Conservation (phyloP, 2,329 filamentous ascomycete genomes). For the Fusarium oligoseptatum region DNA sequence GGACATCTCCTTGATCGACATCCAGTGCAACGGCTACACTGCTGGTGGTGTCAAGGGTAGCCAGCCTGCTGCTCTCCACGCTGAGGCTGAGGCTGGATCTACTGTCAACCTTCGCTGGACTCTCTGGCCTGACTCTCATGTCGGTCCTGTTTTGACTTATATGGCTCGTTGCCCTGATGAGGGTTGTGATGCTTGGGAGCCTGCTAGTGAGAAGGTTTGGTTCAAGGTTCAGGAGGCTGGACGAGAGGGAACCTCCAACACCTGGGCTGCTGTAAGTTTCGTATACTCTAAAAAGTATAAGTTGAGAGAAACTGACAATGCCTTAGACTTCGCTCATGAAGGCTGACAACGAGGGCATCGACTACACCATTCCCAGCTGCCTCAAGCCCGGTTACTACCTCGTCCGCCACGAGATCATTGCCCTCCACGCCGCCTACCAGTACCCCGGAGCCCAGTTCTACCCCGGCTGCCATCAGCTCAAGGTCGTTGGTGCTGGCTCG, state of each 20-base stretch:
- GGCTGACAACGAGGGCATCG: conserved; percentile 57
- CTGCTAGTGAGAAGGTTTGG: conserved; percentile 64
- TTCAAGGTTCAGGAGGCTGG: conserved; percentile 67
- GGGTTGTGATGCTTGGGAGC: conserved; percentile 64
- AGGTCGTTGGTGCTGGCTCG: conserved; percentile 64
- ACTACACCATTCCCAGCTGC: conserved; percentile 68
- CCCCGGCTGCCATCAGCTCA: conserved; percentile 69
- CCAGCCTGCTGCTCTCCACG: conserved; percentile 66
- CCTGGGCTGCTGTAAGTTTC: conserved; percentile 58
- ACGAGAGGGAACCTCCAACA: conserved; percentile 63
- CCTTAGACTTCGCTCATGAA: conserved; percentile 59
- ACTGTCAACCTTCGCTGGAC: conserved; percentile 69
- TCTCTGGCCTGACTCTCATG: conserved; percentile 62
- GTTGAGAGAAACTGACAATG: neutral
- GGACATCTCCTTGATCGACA: conserved; percentile 64
- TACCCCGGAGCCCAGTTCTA: conserved; percentile 71
- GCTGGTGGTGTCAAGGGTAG: conserved; percentile 63
- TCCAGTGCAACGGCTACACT: conserved; percentile 69
- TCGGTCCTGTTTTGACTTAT: conserved; percentile 69
- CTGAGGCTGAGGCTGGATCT: conserved; percentile 65
- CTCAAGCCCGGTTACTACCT: conserved; percentile 68
- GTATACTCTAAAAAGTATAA: fast-evolving
- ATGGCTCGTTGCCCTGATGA: conserved; percentile 69
- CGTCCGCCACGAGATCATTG: conserved; percentile 70
- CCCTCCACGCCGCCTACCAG: conserved; percentile 61